Evolutionary conservation across 2,329 filamentous ascomycete genomes (phyloP).

Genomic region (Verticillium albo-atrum): DNA sequence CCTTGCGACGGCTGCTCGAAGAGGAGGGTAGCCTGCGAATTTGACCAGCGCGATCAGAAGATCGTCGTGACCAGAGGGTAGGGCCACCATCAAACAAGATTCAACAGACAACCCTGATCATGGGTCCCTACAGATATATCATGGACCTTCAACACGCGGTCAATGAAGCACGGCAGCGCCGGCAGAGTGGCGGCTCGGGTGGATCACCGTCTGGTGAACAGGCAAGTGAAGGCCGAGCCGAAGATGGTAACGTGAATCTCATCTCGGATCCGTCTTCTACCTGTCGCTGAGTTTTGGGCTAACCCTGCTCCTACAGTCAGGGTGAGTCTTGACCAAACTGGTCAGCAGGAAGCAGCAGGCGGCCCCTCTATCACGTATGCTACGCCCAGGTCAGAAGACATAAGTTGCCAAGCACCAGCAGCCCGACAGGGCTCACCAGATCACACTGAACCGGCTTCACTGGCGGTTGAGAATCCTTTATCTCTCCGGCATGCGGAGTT

Average conservation of each 20-base stretch:
- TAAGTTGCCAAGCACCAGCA: conserved; percentile 11
- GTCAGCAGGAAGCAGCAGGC: conserved; percentile 16
- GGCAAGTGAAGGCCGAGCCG: neutral
- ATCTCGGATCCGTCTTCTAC: conserved; percentile 27
- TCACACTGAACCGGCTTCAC: conserved; percentile 22
- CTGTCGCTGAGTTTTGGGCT: conserved; percentile 21
- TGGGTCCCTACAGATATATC: conserved; percentile 12
- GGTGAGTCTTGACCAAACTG: neutral
- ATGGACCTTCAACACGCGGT: conserved; percentile 12
- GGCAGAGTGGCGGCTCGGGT: conserved; percentile 2
- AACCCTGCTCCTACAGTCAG: neutral
- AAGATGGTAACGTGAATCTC: neutral
- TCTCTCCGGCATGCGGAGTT: conserved; percentile 34
- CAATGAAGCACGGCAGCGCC: conserved; percentile 6
- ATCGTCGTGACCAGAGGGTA: conserved; percentile 43
- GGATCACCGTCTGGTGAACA: neutral
- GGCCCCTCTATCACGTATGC: conserved; percentile 5
- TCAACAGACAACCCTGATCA: neutral
- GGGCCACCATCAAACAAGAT: conserved; percentile 1
- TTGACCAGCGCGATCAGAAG: conserved; percentile 43
- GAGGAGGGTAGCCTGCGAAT: conserved; percentile 33
- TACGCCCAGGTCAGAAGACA: neutral
- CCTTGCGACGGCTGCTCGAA: conserved; percentile 40
- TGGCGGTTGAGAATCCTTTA: conserved; percentile 34
- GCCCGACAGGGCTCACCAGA: conserved; percentile 12